Evolutionary conservation across 768 basidiomycete species (phyloP).

Genomic region (Inosperma sp.): DNA sequence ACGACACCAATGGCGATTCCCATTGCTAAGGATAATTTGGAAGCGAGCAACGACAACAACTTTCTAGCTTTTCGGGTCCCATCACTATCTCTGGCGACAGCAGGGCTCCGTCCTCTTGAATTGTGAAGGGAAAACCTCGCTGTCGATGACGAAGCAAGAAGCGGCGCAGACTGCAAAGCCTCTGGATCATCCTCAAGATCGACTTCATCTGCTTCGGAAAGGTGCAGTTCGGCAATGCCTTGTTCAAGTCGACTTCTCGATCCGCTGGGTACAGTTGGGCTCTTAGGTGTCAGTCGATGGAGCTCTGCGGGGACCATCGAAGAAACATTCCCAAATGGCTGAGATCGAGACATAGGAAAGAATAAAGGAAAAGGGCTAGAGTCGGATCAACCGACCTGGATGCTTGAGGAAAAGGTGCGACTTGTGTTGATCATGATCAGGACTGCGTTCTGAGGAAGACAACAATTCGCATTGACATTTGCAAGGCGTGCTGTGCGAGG

Average conservation of each 20-base stretch:
- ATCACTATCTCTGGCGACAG: constrained; percentile 9
- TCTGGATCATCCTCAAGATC: constrained; percentile 35
- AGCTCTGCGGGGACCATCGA: constrained; percentile 32
- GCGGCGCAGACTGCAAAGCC: constrained; percentile 42
- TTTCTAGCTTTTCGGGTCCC: constrained; percentile 13
- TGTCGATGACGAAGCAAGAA: constrained; percentile 45
- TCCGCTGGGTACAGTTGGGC: constrained; percentile 41
- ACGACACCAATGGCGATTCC: constrained; percentile 42
- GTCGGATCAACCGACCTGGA: too few species aligned
- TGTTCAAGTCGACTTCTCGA: constrained; percentile 57
- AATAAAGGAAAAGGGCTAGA: too few species aligned
- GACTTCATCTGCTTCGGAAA: constrained; percentile 37
- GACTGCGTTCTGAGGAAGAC: too few species aligned
- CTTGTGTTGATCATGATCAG: too few species aligned
- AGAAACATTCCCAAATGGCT: constrained; percentile 34
- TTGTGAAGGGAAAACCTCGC: constrained; percentile 36
- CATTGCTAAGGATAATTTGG: constrained; percentile 40
- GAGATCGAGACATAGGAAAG: constrained; percentile 36
- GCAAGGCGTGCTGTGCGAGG: too few species aligned
- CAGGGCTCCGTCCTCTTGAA: constrained; percentile 30
- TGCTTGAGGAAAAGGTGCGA: too few species aligned
- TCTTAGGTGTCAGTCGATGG: constrained; percentile 51
- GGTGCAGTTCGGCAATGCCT: constrained; percentile 46
- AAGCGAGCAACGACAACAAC: constrained; percentile 19
- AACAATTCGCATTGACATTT: too few species aligned